Evolutionary conservation across 768 basidiomycete species (phyloP).

Genomic region (Tricholoma matsutake): DNA sequence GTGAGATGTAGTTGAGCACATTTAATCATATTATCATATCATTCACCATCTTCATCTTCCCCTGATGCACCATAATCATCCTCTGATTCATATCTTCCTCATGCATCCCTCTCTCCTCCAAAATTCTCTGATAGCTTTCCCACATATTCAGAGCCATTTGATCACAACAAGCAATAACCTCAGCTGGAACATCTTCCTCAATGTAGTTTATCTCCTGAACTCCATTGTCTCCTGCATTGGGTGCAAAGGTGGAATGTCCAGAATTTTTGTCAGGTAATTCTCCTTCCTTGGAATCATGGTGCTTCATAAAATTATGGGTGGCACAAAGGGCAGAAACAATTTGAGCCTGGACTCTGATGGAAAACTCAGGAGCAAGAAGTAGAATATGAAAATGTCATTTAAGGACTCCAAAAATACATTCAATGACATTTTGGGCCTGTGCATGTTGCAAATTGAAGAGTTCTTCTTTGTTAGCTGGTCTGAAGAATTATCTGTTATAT

Average conservation of each 20-base stretch:
- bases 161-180: too few species aligned
- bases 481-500: neutral
- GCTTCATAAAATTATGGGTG: neutral
- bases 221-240: too few species aligned
- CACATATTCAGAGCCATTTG: too few species aligned
- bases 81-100: neutral
- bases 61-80: neutral
- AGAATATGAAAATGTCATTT: conserved; percentile 12
- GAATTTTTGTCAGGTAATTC: neutral
- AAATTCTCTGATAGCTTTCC: too few species aligned
- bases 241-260: neutral
- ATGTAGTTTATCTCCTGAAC: too few species aligned
- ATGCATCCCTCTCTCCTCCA: too few species aligned
- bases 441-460: conserved; percentile 30
- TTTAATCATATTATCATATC: neutral
- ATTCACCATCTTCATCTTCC: neutral
- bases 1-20: too few species aligned
- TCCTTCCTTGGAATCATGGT: neutral
- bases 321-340: too few species aligned
- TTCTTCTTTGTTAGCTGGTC: conserved; percentile 29
- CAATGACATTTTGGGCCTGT: too few species aligned
- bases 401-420: too few species aligned
- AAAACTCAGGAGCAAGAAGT: neutral
- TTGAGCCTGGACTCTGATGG: neutral
- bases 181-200: too few species aligned